Evolutionary conservation across 2,329 filamentous ascomycete species (phyloP), one percentile per base, ranked within the genome.

Genomic region (Apiospora marii): DNA sequence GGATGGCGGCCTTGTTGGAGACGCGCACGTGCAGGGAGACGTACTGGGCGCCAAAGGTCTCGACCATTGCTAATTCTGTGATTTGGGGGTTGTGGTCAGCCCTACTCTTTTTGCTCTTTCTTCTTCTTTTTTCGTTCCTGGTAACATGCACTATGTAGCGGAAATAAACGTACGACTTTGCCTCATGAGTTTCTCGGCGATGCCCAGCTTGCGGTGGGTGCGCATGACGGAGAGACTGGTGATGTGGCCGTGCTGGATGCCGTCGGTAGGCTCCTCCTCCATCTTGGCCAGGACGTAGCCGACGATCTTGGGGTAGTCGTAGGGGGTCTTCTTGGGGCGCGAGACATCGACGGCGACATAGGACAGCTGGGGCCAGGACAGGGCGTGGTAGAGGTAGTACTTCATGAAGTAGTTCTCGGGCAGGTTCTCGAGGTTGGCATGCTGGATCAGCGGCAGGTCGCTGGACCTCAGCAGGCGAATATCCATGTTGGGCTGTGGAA

Each of bases 381-480:
- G 91, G 22, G 96, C 95, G 85, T 99, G 96, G 90, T 99, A 99
- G 80, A 99, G 92, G 87, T 99, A 99, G 89, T 99, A 99, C 89
- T 99, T 99, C 85, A 98, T 94, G 84, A 98, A 98, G 90, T 99
- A 99, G 88, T 99, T 99, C 85, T 99, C 96, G 76, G 96, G 96
- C 71, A 99, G 90, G 87, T 99, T 99, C 83, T 97, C 97, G 82
- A 99, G 95, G 87, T 99, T 98, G 81, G 96, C 96, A 84, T 97
- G 95, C 86, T 99, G 96, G 82, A 99, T 95, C 81, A 96, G 92
- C 77, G 94, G 94, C 76, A 97, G 93, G 85, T 97, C 94, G 75
- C 91, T 93, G 75, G 94, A 88, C 77, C 91, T 92, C 77, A 99
- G 91, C 76, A 96, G 87, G 76, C 96, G 93, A 84, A 99, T 97